A percentile compares a stretch with the other conserved stretches of the same genome.
Evolutionary conservation across 495 filamentous ascomycete species (phyloP).

Genomic region (Aeminium ludgeri): DNA sequence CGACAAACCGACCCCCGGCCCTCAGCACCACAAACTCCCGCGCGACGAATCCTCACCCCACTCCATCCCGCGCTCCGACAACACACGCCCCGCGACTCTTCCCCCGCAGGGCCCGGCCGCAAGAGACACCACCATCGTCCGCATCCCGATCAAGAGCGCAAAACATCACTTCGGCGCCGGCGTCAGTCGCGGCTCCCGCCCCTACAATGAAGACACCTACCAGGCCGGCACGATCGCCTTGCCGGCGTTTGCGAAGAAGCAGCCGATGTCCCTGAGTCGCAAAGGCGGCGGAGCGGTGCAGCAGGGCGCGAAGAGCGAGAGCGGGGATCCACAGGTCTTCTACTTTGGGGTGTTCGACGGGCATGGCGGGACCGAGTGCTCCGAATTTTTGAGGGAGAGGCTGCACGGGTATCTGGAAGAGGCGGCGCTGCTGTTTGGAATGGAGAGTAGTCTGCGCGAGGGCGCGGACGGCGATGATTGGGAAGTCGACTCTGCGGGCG

Average conservation of each 20-base stretch:
- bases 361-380: slow-evolving; percentile 83
- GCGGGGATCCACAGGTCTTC: slow-evolving; percentile 86
- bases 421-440: slow-evolving; percentile 50
- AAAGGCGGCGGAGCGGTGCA: slow-evolving; percentile 27
- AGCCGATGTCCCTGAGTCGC: slow-evolving; percentile 49
- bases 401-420: slow-evolving; percentile 83
- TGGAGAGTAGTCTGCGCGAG: slow-evolving; percentile 49
- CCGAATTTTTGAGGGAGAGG: slow-evolving; percentile 63
- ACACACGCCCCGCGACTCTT: slow-evolving; percentile 38
- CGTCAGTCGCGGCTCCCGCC: slow-evolving; percentile 60
- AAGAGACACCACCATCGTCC: slow-evolving; percentile 89
- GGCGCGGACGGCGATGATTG: slow-evolving; percentile 17
- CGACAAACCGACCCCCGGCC: slow-evolving; percentile 47
- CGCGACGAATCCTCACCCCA: slow-evolving; percentile 72
- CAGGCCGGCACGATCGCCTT: slow-evolving; percentile 88
- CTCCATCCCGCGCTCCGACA: slow-evolving; percentile 36
- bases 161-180: slow-evolving; percentile 89
- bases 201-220: slow-evolving; percentile 83
- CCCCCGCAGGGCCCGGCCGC: slow-evolving; percentile 18
- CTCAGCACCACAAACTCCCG: slow-evolving; percentile 67
- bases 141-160: slow-evolving; percentile 83
- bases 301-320: slow-evolving; percentile 51
- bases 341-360: slow-evolving; percentile 96
- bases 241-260: slow-evolving; percentile 75
- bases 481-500: slow-evolving; percentile 21